Evolutionary conservation across 805 yeast genomes (phyloP).

Genomic region (Candida ipomoeae): DNA sequence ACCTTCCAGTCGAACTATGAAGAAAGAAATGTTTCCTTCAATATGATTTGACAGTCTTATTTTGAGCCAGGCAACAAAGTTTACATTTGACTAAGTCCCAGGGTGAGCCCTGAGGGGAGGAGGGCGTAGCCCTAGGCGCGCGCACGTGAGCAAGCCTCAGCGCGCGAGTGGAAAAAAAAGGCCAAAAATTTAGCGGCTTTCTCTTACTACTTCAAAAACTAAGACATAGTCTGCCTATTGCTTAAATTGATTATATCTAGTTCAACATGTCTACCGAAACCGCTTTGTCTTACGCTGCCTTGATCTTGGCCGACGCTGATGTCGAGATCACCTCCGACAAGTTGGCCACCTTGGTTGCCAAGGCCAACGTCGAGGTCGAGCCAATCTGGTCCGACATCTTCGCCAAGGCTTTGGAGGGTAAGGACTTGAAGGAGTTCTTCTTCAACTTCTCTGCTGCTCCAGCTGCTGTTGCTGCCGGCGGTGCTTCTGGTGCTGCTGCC

Average conservation of each 20-base stretch:
- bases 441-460: constrained; percentile 46
- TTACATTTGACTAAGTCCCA: neutral
- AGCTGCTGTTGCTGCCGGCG: constrained; percentile 38
- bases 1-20: neutral
- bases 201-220: constrained; percentile 23
- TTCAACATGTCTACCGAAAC: constrained; percentile 45
- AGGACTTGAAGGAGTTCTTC: constrained; percentile 46
- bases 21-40: no score
- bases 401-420: constrained; percentile 46
- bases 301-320: constrained; percentile 47
- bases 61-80: neutral
- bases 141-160: constrained; percentile 14
- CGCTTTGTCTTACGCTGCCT: constrained; percentile 49
- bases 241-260: constrained; percentile 50
- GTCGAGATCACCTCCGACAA: constrained; percentile 44
- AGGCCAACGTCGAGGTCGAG: constrained; percentile 44
- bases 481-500: constrained; percentile 33
- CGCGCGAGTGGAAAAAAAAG: constrained; percentile 10
- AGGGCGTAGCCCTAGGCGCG: constrained; percentile 10
- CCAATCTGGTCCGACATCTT: constrained; percentile 45
- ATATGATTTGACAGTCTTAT: neutral
- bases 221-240: constrained; percentile 47
- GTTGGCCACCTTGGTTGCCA: constrained; percentile 36
- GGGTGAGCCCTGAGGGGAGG: neutral
- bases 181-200: constrained; percentile 5